Conservation (phyloP, 345 rosid genomes). For the Erucastrum elatum region DNA sequence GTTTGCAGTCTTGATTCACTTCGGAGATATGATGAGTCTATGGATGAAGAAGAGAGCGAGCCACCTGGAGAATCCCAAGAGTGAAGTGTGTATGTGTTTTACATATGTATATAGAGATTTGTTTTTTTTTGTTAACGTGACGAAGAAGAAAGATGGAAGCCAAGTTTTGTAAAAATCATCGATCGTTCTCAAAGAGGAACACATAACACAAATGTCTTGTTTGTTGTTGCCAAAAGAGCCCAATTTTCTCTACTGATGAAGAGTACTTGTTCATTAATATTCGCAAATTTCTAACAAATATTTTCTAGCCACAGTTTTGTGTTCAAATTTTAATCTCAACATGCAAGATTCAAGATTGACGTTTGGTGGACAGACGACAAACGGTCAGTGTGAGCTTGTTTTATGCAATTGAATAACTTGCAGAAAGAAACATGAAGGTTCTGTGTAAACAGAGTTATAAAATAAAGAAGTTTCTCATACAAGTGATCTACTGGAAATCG, state of each 20-base stretch:
- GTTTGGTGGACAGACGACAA: background rate
- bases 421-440: background rate
- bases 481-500: background rate
- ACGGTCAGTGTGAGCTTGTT: background rate
- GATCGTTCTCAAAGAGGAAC: constrained; percentile 3
- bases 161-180: constrained; percentile 5
- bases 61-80: constrained; percentile 27
- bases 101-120: constrained; percentile 22
- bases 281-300: background rate
- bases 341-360: background rate
- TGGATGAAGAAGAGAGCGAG: constrained; percentile 17
- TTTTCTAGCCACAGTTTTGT: background rate
- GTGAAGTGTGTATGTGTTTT: constrained; percentile 14
- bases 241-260: background rate
- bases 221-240: background rate
- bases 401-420: background rate
- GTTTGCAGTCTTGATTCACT: constrained; percentile 55
- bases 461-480: background rate
- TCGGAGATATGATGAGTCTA: constrained; percentile 30
- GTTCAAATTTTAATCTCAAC: background rate
- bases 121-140: background rate
- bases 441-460: background rate
- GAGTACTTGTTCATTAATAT: background rate
- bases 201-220: background rate
- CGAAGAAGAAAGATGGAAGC: constrained; percentile 9